Percentiles rank a stretch among this genome's conserved stretches.
Conservation (phyloP, 1,284 basidiomycete species). For the Gastroboletus turbinatus region DNA sequence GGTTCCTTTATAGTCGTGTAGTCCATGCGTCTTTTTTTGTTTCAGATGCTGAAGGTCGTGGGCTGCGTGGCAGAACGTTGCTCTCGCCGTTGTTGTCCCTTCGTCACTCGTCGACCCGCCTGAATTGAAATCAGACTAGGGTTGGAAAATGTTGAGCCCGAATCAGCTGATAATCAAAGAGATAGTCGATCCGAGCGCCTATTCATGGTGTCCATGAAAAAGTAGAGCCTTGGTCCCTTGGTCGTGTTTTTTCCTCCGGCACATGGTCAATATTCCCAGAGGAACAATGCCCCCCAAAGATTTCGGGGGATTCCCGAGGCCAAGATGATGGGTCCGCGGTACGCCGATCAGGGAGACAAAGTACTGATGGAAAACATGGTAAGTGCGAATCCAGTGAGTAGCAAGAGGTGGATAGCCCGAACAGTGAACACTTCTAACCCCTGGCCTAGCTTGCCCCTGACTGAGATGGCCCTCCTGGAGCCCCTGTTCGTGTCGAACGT, state of each 20-base stretch:
- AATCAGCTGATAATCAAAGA: background rate
- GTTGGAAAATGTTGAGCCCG: background rate
- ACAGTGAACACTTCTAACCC: background rate
- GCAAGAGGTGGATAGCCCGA: conserved; percentile 5
- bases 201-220: background rate
- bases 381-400: conserved; percentile 5
- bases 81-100: background rate
- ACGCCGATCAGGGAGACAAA: background rate
- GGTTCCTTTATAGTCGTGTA: conserved; percentile 25
- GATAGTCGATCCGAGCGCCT: background rate
- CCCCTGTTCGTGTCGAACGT: background rate
- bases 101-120: background rate
- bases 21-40: conserved; percentile 18
- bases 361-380: background rate
- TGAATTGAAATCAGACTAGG: background rate
- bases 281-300: background rate
- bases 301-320: background rate
- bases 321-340: background rate
- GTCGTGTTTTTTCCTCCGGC: background rate
- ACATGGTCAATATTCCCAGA: conserved; percentile 8
- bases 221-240: background rate
- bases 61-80: conserved; percentile 11
- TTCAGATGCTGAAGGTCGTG: conserved; percentile 4
- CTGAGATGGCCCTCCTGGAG: conserved; percentile 1
- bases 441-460: background rate